Evolutionary conservation across 2,329 filamentous ascomycete genomes (phyloP).

Genomic region (Neonectria punicea): DNA sequence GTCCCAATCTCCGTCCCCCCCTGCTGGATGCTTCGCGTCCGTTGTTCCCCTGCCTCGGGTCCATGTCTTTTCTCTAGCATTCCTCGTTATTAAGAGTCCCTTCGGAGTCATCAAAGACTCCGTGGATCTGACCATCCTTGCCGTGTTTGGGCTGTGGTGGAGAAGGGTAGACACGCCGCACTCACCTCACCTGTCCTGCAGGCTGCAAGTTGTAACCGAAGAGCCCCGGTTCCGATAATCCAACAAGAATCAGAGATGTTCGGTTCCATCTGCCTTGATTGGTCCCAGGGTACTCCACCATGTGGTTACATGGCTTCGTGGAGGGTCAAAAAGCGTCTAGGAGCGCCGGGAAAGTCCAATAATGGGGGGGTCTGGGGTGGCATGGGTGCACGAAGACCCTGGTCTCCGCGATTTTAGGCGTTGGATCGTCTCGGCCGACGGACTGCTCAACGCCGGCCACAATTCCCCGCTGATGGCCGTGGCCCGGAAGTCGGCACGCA

Average conservation of each 20-base stretch:
- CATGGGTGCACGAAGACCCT: background rate
- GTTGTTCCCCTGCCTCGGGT: conserved; percentile 5
- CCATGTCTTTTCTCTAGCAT: background rate
- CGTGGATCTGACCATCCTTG: background rate
- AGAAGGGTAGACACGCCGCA: background rate
- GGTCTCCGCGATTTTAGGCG: background rate
- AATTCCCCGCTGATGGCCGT: conserved; percentile 12
- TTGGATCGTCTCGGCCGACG: conserved; percentile 14
- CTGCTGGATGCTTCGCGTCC: conserved; percentile 7
- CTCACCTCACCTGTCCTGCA: background rate
- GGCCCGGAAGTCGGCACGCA: conserved; percentile 12
- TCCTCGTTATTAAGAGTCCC: background rate
- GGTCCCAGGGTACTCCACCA: background rate
- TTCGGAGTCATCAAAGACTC: background rate
- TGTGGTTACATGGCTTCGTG: conserved; percentile 2
- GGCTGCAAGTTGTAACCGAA: background rate
- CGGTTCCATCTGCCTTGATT: background rate
- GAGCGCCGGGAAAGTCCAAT: background rate
- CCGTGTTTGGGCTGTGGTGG: background rate
- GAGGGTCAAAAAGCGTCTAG: background rate
- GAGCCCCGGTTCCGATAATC: background rate
- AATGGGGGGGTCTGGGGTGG: background rate
- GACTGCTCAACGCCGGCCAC: conserved; percentile 15
- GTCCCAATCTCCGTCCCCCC: conserved; percentile 2
- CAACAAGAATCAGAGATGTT: background rate